Evolutionary conservation across 2,329 filamentous ascomycete genomes (phyloP).

Genomic region (Penicillium sp.): DNA sequence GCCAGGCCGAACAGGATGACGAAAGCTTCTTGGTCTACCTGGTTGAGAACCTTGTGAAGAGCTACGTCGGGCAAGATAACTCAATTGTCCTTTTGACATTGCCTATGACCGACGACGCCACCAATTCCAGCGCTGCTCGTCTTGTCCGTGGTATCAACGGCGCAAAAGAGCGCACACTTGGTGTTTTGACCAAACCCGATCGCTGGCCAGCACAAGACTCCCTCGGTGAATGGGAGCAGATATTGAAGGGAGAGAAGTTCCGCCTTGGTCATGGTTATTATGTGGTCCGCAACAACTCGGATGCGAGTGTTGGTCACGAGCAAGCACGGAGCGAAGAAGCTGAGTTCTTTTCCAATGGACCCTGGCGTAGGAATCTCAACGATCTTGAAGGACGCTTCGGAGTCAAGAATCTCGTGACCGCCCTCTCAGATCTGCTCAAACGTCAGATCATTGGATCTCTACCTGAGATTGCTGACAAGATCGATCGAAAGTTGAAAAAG

Average conservation of each 20-base stretch:
- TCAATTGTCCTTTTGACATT: conserved; percentile 77
- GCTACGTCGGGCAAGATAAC: conserved; percentile 69
- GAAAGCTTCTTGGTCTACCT: conserved; percentile 71
- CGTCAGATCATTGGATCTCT: conserved; percentile 43
- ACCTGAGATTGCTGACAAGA: conserved; percentile 40
- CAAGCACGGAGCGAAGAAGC: conserved; percentile 53
- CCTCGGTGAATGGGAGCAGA: conserved; percentile 62
- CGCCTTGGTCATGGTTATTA: conserved; percentile 74
- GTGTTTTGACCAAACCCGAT: conserved; percentile 85
- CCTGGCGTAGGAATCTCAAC: conserved; percentile 50
- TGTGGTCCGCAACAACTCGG: conserved; percentile 64
- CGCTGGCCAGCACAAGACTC: conserved; percentile 58
- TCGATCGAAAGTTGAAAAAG: conserved; percentile 50
- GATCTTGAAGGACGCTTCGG: conserved; percentile 53
- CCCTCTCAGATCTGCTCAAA: conserved; percentile 46
- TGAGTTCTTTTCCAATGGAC: conserved; percentile 50
- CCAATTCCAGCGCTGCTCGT: conserved; percentile 71
- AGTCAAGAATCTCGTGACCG: conserved; percentile 51
- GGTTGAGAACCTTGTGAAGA: conserved; percentile 68
- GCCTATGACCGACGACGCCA: conserved; percentile 75
- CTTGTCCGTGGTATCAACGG: conserved; percentile 59
- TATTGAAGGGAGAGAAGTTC: conserved; percentile 65
- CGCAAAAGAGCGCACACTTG: conserved; percentile 64
- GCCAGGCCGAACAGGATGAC: conserved; percentile 63
- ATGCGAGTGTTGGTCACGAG: conserved; percentile 46